Percentiles rank a stretch among this genome's conserved stretches.
These are phyloP conservation scores for Yamadazyma triangularis DNA, from an alignment of 1,139 yeast species.

Conservation along the genomic window DNA sequence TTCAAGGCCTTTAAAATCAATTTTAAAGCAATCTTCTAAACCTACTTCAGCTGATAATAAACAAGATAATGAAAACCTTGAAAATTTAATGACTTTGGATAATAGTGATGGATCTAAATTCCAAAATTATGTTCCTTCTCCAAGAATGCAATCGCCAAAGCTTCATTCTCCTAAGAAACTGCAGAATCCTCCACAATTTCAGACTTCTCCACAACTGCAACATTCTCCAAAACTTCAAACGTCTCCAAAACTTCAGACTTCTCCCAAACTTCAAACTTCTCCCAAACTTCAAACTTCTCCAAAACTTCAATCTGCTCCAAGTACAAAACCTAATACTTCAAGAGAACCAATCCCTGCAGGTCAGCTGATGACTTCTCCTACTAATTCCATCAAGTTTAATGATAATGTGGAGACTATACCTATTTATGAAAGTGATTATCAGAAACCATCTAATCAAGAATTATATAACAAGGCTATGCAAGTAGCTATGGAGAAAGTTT, in stretches of 20 bases:
- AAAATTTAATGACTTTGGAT: not conserved
- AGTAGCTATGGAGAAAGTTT: constrained; percentile 39
- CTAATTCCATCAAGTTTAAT: constrained; percentile 35
- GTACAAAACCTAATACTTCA: not conserved
- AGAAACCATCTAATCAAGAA: constrained; percentile 11
- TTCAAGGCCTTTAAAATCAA: constrained; percentile 30
- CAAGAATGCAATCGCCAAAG: constrained; percentile 9
- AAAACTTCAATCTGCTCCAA: constrained; percentile 2
- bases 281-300: constrained; percentile 1
- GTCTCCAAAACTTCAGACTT: too few relatives aligned
- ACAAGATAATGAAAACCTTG: not conserved
- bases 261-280: too few relatives aligned
- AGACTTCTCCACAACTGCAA: constrained; percentile 1
- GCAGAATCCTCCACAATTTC: constrained; percentile 1
- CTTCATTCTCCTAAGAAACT: constrained; percentile 4
- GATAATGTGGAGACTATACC: constrained; percentile 40
- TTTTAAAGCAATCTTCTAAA: constrained; percentile 25
- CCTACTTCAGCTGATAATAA: constrained; percentile 9
- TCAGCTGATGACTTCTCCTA: constrained; percentile 16
- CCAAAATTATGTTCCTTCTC: constrained; percentile 12
- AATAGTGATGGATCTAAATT: constrained; percentile 9
- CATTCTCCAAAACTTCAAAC: too few relatives aligned
- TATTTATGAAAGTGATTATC: constrained; percentile 11
- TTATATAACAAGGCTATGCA: constrained; percentile 36
- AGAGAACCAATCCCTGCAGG: constrained; percentile 9